phyloP scores from a whole-genome alignment of 305 asterid species.

The Fraxinus velutina region DNA sequence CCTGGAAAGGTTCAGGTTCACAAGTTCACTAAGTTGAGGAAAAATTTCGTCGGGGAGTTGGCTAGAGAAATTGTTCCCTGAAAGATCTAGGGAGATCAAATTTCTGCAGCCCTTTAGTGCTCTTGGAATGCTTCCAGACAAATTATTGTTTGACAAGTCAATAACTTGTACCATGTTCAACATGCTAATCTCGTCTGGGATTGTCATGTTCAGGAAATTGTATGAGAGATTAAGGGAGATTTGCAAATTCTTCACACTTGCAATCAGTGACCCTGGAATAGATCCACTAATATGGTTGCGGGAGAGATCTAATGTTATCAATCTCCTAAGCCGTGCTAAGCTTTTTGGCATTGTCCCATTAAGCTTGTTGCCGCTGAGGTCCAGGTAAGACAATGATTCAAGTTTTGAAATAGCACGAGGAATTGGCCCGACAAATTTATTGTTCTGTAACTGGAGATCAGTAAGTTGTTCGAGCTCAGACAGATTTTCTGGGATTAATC shows the following conservation, averaged over 20 bases:
- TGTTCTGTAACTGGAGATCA: slow-evolving; percentile 50
- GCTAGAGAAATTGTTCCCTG: slow-evolving; percentile 57
- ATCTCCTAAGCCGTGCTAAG: slow-evolving; percentile 37
- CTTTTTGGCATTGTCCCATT: slow-evolving; percentile 55
- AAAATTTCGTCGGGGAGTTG: slow-evolving; percentile 36
- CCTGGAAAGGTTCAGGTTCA: slow-evolving; percentile 55
- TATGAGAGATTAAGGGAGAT: slow-evolving; percentile 61
- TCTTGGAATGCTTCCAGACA: slow-evolving; percentile 59
- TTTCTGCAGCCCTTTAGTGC: slow-evolving; percentile 53
- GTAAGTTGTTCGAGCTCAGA: slow-evolving; percentile 48
- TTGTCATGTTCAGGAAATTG: slow-evolving; percentile 49
- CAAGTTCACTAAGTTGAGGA: slow-evolving; percentile 39
- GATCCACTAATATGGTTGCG: slow-evolving; percentile 50
- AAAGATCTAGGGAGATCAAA: slow-evolving; percentile 53
- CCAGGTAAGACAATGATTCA: slow-evolving; percentile 46
- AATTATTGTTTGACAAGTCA: slow-evolving; percentile 55
- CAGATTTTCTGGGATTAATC: slow-evolving; percentile 51
- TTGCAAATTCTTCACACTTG: slow-evolving; percentile 58
- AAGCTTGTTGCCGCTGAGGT: slow-evolving; percentile 62
- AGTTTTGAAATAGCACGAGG: slow-evolving; percentile 51
- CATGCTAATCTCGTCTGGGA: slow-evolving; percentile 60
- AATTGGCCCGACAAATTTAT: slow-evolving; percentile 48
- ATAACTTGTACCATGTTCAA: slow-evolving; percentile 74
- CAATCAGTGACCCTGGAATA: slow-evolving; percentile 44
- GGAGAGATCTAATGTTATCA: slow-evolving; percentile 58